Conservation (phyloP, 148 eudicot genomes). For the Rhododendron henanense region DNA sequence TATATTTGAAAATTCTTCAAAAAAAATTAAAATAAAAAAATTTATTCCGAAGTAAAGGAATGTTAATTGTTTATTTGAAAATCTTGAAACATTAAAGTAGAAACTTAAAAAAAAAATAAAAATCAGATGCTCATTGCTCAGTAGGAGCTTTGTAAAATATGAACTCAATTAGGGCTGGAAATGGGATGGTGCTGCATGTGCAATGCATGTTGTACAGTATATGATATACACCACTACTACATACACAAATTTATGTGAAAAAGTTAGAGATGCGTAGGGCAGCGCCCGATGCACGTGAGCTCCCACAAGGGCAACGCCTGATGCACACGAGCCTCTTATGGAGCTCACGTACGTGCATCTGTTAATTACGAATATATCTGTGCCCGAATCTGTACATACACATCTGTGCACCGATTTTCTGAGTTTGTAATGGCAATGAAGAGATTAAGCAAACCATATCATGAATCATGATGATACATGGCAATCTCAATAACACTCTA, state of each 20-base stretch:
- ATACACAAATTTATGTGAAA: not conserved
- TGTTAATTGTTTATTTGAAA: not conserved
- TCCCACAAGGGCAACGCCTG: not conserved
- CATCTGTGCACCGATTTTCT: too few species aligned
- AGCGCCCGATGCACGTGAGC: not conserved
- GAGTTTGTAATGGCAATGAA: not conserved
- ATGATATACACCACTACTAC: not conserved
- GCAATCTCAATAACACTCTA: too few species aligned
- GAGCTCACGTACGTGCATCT: not conserved
- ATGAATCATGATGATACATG: too few species aligned
- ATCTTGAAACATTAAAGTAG: not conserved
- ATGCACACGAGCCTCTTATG: not conserved
- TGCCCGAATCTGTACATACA: not conserved
- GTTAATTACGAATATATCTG: fast-evolving
- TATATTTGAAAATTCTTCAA: not conserved
- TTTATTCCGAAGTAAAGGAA: too few species aligned
- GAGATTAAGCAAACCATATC: too few species aligned
- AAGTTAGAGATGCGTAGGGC: not conserved
- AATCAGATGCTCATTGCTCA: not conserved
- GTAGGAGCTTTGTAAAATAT: not conserved
- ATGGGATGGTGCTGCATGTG: not conserved
- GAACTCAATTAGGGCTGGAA: not conserved
- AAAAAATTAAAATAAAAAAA: not conserved
- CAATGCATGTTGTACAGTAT: not conserved
- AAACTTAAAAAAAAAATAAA: not conserved